Evolutionary conservation across 768 basidiomycete species (phyloP).

Genomic region (Scleroderma citrinum): DNA sequence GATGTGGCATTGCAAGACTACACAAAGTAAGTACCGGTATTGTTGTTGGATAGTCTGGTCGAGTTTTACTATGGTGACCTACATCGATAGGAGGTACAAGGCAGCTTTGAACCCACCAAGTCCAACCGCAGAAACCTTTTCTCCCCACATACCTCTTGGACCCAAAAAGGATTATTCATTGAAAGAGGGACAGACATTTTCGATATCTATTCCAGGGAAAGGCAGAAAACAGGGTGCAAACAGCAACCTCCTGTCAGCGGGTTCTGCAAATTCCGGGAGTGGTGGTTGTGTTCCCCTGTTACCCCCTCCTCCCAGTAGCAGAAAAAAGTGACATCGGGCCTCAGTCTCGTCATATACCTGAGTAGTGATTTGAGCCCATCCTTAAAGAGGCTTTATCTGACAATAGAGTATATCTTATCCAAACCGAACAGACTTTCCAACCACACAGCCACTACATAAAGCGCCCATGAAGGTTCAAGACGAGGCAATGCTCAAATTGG

Average conservation of each 20-base stretch:
- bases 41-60: not conserved
- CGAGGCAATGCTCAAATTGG: too few species aligned
- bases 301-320: conserved; percentile 73
- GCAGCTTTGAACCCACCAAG: conserved; percentile 53
- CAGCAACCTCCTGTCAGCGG: conserved; percentile 34
- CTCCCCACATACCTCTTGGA: conserved; percentile 67
- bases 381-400: too few species aligned
- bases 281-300: conserved; percentile 57
- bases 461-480: too few species aligned
- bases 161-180: conserved; percentile 92
- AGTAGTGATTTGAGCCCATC: too few species aligned
- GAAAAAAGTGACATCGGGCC: conserved; percentile 30
- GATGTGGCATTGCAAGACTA: conserved; percentile 86
- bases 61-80: not conserved
- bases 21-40: conserved; percentile 49
- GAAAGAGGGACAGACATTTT: conserved; percentile 93
- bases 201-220: conserved; percentile 85
- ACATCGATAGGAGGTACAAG: conserved; percentile 47
- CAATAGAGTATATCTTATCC: too few species aligned
- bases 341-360: not conserved
- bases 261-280: conserved; percentile 18
- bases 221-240: conserved; percentile 33
- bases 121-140: conserved; percentile 38
- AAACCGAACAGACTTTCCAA: too few species aligned
- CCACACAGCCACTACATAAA: too few species aligned